Evolutionary conservation across 768 basidiomycete species (phyloP).

Genomic region (Russula compacta): DNA sequence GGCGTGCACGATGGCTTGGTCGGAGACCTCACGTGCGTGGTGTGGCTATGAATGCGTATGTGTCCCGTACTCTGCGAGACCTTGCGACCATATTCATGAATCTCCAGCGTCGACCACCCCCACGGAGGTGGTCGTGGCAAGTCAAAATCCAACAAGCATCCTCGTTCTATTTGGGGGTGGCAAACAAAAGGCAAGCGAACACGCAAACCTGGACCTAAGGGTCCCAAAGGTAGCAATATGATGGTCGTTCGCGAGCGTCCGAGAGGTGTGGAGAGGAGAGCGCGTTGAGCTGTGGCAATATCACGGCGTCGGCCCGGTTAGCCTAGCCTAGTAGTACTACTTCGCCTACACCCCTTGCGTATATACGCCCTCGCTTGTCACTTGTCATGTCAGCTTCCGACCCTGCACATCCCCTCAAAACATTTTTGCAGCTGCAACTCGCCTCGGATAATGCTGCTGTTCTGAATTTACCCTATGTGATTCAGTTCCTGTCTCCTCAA

Average conservation of each 20-base stretch:
- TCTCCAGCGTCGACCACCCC: constrained; percentile 74
- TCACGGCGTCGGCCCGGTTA: not conserved
- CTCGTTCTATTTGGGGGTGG: constrained; percentile 89
- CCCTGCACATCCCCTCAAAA: constrained; percentile 43
- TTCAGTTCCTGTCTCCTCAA: constrained; percentile 45
- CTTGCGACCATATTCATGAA: constrained; percentile 1
- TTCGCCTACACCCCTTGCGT: not conserved
- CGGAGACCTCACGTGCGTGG: constrained; percentile 79
- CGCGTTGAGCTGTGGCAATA: constrained; percentile 3
- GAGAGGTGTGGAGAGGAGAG: constrained; percentile 50
- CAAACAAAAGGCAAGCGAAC: constrained; percentile 88
- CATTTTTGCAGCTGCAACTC: constrained; percentile 61
- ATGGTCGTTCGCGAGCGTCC: constrained; percentile 83
- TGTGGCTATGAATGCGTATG: constrained; percentile 95
- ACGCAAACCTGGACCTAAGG: constrained; percentile 84
- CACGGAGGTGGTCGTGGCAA: constrained; percentile 98
- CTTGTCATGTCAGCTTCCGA: constrained; percentile 8
- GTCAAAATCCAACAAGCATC: constrained; percentile 92
- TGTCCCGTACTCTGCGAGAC: not conserved
- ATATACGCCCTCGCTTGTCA: not conserved
- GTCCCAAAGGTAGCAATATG: constrained; percentile 84
- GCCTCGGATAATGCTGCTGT: constrained; percentile 58
- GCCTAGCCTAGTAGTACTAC: not conserved
- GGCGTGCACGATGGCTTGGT: constrained; percentile 80
- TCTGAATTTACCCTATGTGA: constrained; percentile 47